Base-by-base conservation (phyloP, 164 flowering plant genomes). In the Tetrastigma voinierianum region DNA sequence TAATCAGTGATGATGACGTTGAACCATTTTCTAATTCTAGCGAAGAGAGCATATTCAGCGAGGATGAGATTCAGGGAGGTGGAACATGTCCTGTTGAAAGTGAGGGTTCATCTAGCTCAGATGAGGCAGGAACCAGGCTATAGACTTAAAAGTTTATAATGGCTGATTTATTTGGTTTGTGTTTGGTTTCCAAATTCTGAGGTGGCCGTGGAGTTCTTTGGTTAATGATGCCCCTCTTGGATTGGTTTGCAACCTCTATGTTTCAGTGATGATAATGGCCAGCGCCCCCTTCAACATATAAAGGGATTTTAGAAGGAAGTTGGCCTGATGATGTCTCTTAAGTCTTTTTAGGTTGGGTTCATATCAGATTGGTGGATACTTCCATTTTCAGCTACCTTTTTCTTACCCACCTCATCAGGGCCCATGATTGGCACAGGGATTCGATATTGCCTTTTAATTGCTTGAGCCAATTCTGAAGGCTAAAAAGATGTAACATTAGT, bases 81-180 rank as follows among this genome's bases (percentile, higher is more conserved):
- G 81, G 81, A 49, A 74, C 70, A 3, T 61, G 74, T 53, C 40
- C 73, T 2, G 75, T 20, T 2, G 84, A 74, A 57, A 86, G 81
- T 51, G 94, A 89, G 65, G 84, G 74, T 18, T 84, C 92, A 10
- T 77, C 75, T 44, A 84, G 91, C 79, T 85, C 91, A 19, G 90
- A 82, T 49, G 91, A 89, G 73, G 53, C 73, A 6, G 70, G 75
- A 63, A 71, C 71, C 19, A 19, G 13, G 61, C 53, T 55, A 57
- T 80, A 69, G n/a, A 15, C n/a, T 46, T 17, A 14, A 46, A 19
- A 8, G 32, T 25, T 60, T 10, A 32, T 32, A 2, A 32, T 32
- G 40, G 40, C 40, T 32, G 18, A 15, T 21, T 46, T 14, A 5
- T 69, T 19, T 32, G 17, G 24, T 17, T 21, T 53, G 4, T 47